Evolutionary conservation across 495 filamentous ascomycete species (phyloP).

Genomic region (Aspergillus wentii): DNA sequence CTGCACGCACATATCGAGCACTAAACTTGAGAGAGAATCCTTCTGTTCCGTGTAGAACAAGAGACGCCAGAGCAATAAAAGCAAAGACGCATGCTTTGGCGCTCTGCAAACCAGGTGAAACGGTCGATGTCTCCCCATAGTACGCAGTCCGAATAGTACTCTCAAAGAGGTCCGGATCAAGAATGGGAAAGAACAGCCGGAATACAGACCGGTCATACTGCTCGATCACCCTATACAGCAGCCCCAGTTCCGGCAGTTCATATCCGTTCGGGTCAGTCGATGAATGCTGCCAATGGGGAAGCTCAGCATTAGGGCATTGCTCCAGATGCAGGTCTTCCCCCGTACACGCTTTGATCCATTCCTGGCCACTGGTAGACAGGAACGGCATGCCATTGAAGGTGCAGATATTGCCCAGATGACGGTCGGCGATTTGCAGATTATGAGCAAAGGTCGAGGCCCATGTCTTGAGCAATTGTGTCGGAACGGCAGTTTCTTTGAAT

Average conservation of each 20-base stretch:
- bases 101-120: no score
- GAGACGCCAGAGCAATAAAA: slow-evolving; percentile 2
- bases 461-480: no score
- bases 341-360: slow-evolving; percentile 1
- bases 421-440: neutral
- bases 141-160: neutral
- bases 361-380: neutral
- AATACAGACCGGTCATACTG: neutral
- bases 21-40: no score
- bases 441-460: no score
- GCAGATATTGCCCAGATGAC: neutral
- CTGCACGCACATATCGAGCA: no score
- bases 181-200: neutral
- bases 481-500: no score
- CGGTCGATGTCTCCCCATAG: no score
- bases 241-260: neutral
- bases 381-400: neutral
- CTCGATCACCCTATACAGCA: neutral
- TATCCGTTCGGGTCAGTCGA: neutral
- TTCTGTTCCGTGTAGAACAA: no score
- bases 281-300: neutral
- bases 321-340: neutral
- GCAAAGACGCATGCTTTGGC: slow-evolving; percentile 3
- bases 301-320: neutral
- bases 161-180: neutral